Evolutionary conservation across 208 protist species (phyloP).

Genomic region (Novymonas esmeraldas): DNA sequence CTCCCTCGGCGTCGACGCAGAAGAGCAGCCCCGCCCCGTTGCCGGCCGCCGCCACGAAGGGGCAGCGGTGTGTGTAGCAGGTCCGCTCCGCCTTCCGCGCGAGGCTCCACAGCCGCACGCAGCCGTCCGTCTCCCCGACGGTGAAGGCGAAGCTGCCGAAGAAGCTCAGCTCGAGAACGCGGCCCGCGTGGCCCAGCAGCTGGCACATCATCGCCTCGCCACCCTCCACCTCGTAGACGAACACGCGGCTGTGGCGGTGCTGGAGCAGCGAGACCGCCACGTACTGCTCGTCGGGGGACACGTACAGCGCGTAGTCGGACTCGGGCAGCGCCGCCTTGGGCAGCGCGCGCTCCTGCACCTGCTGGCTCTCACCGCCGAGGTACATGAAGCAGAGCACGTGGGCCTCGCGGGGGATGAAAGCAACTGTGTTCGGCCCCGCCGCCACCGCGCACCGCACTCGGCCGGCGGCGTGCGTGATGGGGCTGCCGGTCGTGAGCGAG

Average conservation of each 20-base stretch:
- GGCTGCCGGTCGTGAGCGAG: conserved; percentile 35
- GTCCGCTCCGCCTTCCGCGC: conserved; percentile 56
- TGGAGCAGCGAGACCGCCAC: conserved; percentile 32
- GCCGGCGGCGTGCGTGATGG: conserved; percentile 31
- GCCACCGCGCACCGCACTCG: conserved; percentile 34
- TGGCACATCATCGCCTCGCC: conserved; percentile 38
- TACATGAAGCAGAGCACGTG: conserved; percentile 25
- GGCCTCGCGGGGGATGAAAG: conserved; percentile 26
- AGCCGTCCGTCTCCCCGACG: conserved; percentile 41
- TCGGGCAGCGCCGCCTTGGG: conserved; percentile 36
- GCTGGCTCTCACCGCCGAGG: conserved; percentile 14
- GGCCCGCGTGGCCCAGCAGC: conserved; percentile 53
- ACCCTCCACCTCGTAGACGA: conserved; percentile 40
- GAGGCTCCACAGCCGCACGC: conserved; percentile 73
- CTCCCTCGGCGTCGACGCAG: conserved; percentile 51
- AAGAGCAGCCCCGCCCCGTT: conserved; percentile 39
- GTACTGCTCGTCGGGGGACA: conserved; percentile 31
- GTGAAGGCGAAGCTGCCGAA: conserved; percentile 69
- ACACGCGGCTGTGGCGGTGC: conserved; percentile 29
- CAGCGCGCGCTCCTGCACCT: conserved; percentile 22
- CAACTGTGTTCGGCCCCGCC: conserved; percentile 39
- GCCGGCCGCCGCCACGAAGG: conserved; percentile 37
- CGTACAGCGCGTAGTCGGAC: conserved; percentile 25
- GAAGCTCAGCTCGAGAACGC: conserved; percentile 45
- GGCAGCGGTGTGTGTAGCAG: conserved; percentile 51